phyloP scores from a whole-genome alignment of 2,329 filamentous ascomycete species.

The Dactylellina leptospora region DNA sequence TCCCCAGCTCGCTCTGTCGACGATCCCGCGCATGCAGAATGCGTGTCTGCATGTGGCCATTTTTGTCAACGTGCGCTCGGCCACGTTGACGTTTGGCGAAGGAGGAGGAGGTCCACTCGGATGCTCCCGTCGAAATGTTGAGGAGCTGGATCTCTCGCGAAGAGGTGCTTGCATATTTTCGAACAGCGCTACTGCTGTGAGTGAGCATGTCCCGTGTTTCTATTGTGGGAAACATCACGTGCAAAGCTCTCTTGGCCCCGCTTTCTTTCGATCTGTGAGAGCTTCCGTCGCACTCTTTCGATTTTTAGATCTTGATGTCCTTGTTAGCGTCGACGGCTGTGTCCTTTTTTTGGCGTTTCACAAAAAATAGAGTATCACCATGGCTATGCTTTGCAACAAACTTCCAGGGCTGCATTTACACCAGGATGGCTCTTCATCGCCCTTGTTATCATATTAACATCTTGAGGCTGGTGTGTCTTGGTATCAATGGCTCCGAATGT shows the following conservation, averaged over 20 bases:
- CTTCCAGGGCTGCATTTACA: slow-evolving; percentile 1
- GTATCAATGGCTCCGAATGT: neutral
- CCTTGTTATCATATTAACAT: slow-evolving; percentile 11
- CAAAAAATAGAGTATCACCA: slow-evolving; percentile 6
- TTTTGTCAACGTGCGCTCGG: slow-evolving; percentile 41
- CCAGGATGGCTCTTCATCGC: neutral
- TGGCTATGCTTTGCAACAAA: slow-evolving; percentile 33
- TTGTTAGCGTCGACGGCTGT: neutral
- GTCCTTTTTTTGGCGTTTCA: slow-evolving; percentile 46
- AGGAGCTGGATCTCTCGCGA: slow-evolving; percentile 28
- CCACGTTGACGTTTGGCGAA: slow-evolving; percentile 38
- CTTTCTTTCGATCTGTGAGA: slow-evolving; percentile 7
- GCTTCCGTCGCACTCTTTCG: neutral
- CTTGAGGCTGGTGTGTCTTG: no score
- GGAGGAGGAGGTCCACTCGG: slow-evolving; percentile 28
- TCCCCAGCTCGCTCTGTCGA: slow-evolving; percentile 12
- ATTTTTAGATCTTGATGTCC: slow-evolving; percentile 27
- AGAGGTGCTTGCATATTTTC: slow-evolving; percentile 21
- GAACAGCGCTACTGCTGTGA: slow-evolving; percentile 28
- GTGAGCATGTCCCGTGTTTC: slow-evolving; percentile 48
- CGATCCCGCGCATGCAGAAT: slow-evolving; percentile 34
- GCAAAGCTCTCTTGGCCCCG: slow-evolving; percentile 27
- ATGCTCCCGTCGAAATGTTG: slow-evolving; percentile 8
- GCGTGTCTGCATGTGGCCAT: slow-evolving; percentile 36
- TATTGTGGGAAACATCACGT: slow-evolving; percentile 52